Conservation (phyloP, 2,329 filamentous ascomycete genomes). For the Davidsoniella virescens region DNA sequence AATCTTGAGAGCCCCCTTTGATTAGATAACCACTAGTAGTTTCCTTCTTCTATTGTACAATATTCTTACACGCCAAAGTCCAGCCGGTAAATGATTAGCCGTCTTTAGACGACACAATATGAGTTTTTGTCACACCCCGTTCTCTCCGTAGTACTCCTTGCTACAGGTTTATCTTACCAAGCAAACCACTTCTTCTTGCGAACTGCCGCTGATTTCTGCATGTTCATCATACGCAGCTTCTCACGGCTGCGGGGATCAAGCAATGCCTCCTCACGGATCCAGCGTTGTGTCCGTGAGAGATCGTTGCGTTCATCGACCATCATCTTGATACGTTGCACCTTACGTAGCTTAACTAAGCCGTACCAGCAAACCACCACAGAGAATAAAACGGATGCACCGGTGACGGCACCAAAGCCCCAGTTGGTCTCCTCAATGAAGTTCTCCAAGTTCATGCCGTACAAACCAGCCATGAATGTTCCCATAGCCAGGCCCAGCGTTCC, state of each 20-base stretch:
- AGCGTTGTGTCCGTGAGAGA: conserved; percentile 24
- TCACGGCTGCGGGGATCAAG: conserved; percentile 39
- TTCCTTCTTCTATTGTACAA: conserved; percentile 6
- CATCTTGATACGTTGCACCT: conserved; percentile 81
- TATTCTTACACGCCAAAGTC: conserved; percentile 8
- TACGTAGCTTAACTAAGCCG: conserved; percentile 66
- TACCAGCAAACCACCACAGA: conserved; percentile 68
- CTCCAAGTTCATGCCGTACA: conserved; percentile 99
- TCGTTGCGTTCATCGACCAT: conserved; percentile 30
- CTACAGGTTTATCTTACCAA: neutral
- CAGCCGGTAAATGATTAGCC: neutral
- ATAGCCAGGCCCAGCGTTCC: conserved; percentile 87
- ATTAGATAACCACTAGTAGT: too few species aligned
- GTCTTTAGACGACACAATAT: too few species aligned
- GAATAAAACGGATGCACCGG: conserved; percentile 51
- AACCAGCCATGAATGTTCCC: conserved; percentile 87
- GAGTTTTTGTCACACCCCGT: too few species aligned
- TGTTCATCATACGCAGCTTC: conserved; percentile 34
- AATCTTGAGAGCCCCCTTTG: too few species aligned
- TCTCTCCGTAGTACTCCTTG: neutral
- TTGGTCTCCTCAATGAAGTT: conserved; percentile 95
- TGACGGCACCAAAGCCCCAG: conserved; percentile 68
- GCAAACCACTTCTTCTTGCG: conserved; percentile 20
- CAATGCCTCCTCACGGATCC: conserved; percentile 32
- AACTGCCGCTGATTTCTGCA: conserved; percentile 28